These are phyloP conservation scores for Dittrichia graveolens DNA, from an alignment of 129 eudicot genomes.

Conservation along the genomic window DNA sequence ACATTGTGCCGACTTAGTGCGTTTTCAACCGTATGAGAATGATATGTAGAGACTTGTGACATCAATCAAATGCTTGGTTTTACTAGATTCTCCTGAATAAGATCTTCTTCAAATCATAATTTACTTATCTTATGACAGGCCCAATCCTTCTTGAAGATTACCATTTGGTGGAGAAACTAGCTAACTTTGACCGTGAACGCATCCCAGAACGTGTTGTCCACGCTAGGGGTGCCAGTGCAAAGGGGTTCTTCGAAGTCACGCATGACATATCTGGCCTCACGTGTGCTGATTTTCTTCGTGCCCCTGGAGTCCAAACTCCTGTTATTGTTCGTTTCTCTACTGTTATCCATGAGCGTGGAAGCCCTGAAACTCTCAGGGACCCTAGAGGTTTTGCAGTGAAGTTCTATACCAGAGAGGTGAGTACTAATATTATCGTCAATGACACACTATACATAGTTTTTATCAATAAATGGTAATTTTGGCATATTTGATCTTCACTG, in stretches of 20 bases:
- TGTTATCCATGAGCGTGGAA: conserved; percentile 87
- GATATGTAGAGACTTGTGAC: neutral
- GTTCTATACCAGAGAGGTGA: conserved; percentile 88
- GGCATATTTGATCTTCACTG: neutral
- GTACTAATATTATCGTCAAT: neutral
- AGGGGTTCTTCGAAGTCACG: conserved; percentile 20
- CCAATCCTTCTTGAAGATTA: conserved; percentile 93
- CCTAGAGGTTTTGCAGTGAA: conserved; percentile 90
- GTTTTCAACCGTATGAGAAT: neutral
- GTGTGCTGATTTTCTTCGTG: conserved; percentile 86
- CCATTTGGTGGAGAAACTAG: conserved; percentile 86
- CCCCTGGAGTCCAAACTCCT: conserved; percentile 90
- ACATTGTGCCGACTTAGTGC: too few species aligned
- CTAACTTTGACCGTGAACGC: conserved; percentile 84
- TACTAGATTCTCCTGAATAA: neutral
- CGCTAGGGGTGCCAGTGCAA: conserved; percentile 58
- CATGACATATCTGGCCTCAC: conserved; percentile 70
- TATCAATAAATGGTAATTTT: neutral
- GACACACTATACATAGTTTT: neutral
- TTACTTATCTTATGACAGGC: conserved; percentile 37
- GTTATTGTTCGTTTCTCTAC: conserved; percentile 89
- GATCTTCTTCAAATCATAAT: neutral
- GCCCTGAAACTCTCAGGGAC: conserved; percentile 88
- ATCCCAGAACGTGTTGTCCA: conserved; percentile 93
- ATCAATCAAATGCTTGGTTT: neutral